Evolutionary conservation across 495 filamentous ascomycete genomes (phyloP).

Genomic region (Penicillium alfredii): DNA sequence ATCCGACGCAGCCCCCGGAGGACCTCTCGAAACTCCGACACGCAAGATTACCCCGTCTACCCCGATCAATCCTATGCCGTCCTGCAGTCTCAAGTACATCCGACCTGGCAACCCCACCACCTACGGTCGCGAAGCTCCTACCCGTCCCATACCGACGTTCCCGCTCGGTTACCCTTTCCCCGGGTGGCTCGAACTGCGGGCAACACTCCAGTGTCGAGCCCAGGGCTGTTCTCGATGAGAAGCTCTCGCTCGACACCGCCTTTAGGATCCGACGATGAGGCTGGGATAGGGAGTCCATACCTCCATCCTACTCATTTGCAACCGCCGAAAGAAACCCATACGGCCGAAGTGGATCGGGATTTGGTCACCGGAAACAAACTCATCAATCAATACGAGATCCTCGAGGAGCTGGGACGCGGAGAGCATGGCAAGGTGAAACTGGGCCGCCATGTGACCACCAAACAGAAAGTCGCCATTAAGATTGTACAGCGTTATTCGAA

Average conservation of each 20-base stretch:
- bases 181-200: conserved; percentile 45
- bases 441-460: conserved; percentile 68
- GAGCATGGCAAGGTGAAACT: conserved; percentile 97
- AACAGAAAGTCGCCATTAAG: conserved; percentile 90
- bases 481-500: conserved; percentile 96
- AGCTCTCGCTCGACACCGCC: conserved; percentile 42
- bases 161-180: conserved; percentile 23
- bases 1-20: conserved; percentile 24
- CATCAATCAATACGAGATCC: conserved; percentile 95
- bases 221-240: conserved; percentile 54
- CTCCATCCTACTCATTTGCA: conserved; percentile 61
- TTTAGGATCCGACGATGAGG: conserved; percentile 44
- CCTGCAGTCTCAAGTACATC: conserved; percentile 45
- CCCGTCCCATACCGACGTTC: conserved; percentile 32
- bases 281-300: conserved; percentile 46
- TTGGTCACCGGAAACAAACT: conserved; percentile 82
- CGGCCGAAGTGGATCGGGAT: conserved; percentile 83
- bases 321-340: conserved; percentile 69
- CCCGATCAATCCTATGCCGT: conserved; percentile 50
- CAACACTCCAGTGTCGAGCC: conserved; percentile 64
- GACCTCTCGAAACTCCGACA: conserved; percentile 28
- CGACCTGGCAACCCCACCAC: conserved; percentile 37
- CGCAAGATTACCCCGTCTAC: conserved; percentile 43
- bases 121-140: conserved; percentile 39
- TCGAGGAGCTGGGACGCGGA: conserved; percentile 90